These are phyloP conservation scores for Pleurotus sapidus DNA, from an alignment of 768 basidiomycete species.

Conservation along the genomic window DNA sequence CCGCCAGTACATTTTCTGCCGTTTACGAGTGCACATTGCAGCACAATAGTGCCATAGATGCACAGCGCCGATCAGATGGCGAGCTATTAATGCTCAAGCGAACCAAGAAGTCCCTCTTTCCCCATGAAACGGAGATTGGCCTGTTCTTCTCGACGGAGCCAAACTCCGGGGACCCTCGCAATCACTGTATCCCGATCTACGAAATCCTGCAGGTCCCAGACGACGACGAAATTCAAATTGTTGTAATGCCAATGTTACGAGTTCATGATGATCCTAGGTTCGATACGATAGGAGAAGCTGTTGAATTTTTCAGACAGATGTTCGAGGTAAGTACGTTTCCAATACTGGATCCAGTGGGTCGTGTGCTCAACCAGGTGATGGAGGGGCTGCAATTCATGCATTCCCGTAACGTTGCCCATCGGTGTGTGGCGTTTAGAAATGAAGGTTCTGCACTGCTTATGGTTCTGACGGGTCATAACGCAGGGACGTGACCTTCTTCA, in stretches of 20 bases:
- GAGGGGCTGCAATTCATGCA: constrained; percentile 23
- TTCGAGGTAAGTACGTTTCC: constrained; percentile 19
- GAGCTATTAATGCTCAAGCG: constrained; percentile 21
- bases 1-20: neutral
- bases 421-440: constrained; percentile 8
- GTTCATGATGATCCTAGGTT: constrained; percentile 17
- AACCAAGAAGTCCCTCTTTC: neutral
- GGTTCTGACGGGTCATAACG: neutral
- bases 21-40: neutral
- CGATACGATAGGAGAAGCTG: constrained; percentile 27
- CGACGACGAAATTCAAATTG: constrained; percentile 12
- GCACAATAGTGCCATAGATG: constrained; percentile 20
- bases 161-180: constrained; percentile 18
- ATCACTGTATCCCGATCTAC: constrained; percentile 32
- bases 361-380: neutral
- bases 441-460: neutral
- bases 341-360: neutral
- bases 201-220: constrained; percentile 19
- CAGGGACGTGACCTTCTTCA: neutral
- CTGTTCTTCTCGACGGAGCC: constrained; percentile 17
- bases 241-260: constrained; percentile 28
- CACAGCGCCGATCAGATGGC: constrained; percentile 22
- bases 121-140: constrained; percentile 27
- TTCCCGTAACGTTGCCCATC: constrained; percentile 17
- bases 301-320: constrained; percentile 25